Percentiles rank a stretch among this genome's conserved stretches.
Evolutionary conservation across 192 early-diverging fungal species (phyloP).

Genomic region (Gryganskiella cystojenkinii): DNA sequence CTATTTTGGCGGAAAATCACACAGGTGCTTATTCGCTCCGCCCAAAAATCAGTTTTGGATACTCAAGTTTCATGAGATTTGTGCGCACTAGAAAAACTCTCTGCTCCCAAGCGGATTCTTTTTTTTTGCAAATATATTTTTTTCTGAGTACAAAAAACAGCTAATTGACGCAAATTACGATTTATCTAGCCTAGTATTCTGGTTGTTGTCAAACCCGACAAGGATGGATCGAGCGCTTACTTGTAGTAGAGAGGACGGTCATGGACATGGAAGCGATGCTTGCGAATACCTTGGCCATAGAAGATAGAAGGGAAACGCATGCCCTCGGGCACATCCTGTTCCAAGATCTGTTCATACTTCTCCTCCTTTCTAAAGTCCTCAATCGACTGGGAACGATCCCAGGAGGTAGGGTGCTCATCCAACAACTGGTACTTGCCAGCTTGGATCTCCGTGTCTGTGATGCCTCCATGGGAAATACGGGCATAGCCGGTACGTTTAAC

Average conservation of each 20-base stretch:
- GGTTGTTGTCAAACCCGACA: not conserved
- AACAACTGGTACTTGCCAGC: constrained; percentile 78
- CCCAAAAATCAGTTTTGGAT: too few species aligned
- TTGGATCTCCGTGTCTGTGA: constrained; percentile 90
- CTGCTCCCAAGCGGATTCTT: too few species aligned
- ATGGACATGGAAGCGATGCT: constrained; percentile 84
- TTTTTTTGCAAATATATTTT: too few species aligned
- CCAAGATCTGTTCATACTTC: constrained; percentile 66
- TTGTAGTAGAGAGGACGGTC: constrained; percentile 79
- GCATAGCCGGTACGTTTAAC: constrained; percentile 79
- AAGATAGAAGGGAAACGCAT: constrained; percentile 77
- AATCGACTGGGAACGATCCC: constrained; percentile 32
- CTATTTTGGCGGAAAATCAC: too few species aligned
- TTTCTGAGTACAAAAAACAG: constrained; percentile 2
- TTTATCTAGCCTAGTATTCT: not conserved
- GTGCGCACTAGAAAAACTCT: too few species aligned
- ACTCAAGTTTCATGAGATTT: too few species aligned
- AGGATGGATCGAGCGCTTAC: constrained; percentile 3
- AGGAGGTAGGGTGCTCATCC: constrained; percentile 47
- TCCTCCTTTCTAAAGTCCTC: constrained; percentile 59
- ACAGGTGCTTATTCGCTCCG: too few species aligned
- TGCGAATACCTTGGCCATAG: constrained; percentile 74
- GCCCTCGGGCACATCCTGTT: constrained; percentile 60
- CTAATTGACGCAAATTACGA: not conserved
- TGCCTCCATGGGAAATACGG: constrained; percentile 79